Conservation (phyloP, 1,284 basidiomycete species). For the Sanghuangporus sanghuang region DNA sequence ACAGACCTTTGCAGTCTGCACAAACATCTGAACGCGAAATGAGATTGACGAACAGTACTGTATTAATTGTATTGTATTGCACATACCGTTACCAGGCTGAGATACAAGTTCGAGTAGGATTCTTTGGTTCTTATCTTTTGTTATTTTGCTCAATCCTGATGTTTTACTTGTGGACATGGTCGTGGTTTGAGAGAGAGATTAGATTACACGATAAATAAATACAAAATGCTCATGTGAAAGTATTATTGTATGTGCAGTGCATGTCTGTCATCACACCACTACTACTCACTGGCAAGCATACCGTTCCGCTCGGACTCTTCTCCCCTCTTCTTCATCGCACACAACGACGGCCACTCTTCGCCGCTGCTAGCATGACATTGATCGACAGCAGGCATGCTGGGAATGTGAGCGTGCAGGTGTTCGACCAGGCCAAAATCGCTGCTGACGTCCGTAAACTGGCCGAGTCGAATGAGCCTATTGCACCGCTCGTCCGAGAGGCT, state of each 20-base stretch:
- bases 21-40: conserved; percentile 52
- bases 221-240: background rate
- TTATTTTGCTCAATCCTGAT: conserved; percentile 43
- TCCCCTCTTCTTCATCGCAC: background rate
- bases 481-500: conserved; percentile 66
- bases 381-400: background rate
- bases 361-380: background rate
- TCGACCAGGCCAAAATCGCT: conserved; percentile 30
- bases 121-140: conserved; percentile 65
- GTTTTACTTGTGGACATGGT: background rate
- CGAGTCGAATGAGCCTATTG: conserved; percentile 46
- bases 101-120: conserved; percentile 58
- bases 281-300: background rate
- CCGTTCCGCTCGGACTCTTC: no score
- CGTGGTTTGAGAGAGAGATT: background rate
- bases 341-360: background rate
- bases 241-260: no score
- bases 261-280: background rate
- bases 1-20: conserved; percentile 71
- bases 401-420: background rate
- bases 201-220: background rate
- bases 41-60: conserved; percentile 6
- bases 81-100: conserved; percentile 69
- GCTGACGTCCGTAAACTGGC: conserved; percentile 58
- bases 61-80: background rate